Conservation (phyloP, 768 basidiomycete species). For the Suillus sp. region DNA sequence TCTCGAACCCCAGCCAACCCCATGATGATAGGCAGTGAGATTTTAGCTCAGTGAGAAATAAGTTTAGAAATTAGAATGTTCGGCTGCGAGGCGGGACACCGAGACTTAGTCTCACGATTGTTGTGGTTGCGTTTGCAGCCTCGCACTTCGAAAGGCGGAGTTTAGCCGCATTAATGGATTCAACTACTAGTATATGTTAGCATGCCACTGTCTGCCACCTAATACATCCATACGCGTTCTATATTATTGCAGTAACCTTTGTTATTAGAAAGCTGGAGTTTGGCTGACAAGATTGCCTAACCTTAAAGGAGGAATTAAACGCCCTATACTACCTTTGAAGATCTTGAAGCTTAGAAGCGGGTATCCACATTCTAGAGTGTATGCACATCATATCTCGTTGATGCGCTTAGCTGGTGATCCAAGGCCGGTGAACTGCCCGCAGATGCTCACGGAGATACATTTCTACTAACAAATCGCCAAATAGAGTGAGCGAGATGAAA, state of each 20-base stretch:
- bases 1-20: background rate
- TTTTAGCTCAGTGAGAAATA: background rate
- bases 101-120: too few relatives aligned
- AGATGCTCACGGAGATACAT: background rate
- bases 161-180: too few relatives aligned
- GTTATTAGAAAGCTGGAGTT: background rate
- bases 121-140: too few relatives aligned
- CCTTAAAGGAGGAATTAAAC: background rate
- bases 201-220: background rate
- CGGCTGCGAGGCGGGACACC: background rate
- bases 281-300: background rate
- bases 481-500: background rate
- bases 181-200: too few relatives aligned
- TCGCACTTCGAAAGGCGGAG: too few relatives aligned
- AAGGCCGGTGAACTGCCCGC: background rate
- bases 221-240: background rate
- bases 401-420: background rate
- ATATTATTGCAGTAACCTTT: background rate
- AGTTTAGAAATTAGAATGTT: background rate
- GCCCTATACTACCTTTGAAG: background rate
- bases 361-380: background rate
- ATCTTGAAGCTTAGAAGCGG: background rate
- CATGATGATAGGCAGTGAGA: background rate
- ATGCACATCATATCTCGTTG: background rate
- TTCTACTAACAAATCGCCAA: background rate